Evolutionary conservation across 306 rosid species (phyloP), one percentile per base, ranked within the genome.

Genomic region (Glycine tomentella): DNA sequence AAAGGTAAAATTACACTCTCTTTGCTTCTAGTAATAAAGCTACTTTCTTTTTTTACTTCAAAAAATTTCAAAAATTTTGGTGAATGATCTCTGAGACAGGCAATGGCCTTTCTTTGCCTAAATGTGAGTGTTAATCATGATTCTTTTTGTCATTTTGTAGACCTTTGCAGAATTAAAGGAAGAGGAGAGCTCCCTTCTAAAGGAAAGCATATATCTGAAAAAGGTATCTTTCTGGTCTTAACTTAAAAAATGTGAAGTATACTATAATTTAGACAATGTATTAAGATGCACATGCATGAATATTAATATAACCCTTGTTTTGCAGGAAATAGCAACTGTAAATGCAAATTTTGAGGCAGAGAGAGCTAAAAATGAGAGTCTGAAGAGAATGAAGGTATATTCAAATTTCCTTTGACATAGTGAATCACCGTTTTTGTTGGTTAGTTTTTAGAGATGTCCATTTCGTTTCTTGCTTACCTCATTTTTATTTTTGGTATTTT

Each of bases 321-420:
- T 50, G 63, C 91, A 93, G 97, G 96, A 93, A 77, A 78, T 93
- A 52, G 91, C 88, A 44, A 83, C 84, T 67, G 15, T 82, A 63
- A 81, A 83, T 74, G 90, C 91, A 79, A 86, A 79, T 34, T 84
- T 86, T 50, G 85, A 87, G 80, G 92, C 75, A 33, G 83, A 87
- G 78, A 91, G 90, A 61, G 85, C 88, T 64, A 84, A 72, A 82
- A 95, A 95, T 48, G 89, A 87, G 73, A 90, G 86, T 77, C 69
- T 95, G 86, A 95, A 93, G 91, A 90, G 91, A 76, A 90, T 86
- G 44, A 95, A 95, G 98, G 99, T 93, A 70, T 62, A 11, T 66
- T 46, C 12, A 44, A 40, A 20, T 79, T 36, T 13, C 59, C 55
- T 25, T 82, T 45, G 33, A 25, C 50, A 11, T 1, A 38, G 40